A percentile compares a stretch with the other conserved stretches of the same genome.
phyloP scores from a whole-genome alignment of 2,329 filamentous ascomycete species.

The Capronia americana region DNA sequence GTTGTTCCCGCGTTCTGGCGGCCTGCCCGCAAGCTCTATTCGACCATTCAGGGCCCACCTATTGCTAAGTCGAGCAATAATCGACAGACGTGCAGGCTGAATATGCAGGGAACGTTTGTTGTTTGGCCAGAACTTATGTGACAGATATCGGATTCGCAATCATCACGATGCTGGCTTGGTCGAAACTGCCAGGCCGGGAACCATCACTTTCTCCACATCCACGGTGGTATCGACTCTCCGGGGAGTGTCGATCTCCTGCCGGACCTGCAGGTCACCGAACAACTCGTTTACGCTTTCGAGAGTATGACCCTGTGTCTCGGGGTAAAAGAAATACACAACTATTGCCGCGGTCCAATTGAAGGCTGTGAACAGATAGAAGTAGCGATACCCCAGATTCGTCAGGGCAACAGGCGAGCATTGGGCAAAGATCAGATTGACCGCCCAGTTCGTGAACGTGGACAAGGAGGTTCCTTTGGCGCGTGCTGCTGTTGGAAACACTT shows the following conservation, averaged over 20 bases:
- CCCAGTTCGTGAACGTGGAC: conserved; percentile 56
- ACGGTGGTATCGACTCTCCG: neutral
- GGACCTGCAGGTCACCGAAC: conserved; percentile 35
- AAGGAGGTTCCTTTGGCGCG: conserved; percentile 52
- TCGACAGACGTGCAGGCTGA: neutral
- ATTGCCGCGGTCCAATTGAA: conserved; percentile 55
- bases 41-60: neutral
- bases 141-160: neutral
- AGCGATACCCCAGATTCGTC: conserved; percentile 53
- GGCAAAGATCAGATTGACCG: conserved; percentile 55
- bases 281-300: conserved; percentile 46
- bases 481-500: conserved; percentile 55
- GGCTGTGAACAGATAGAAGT: conserved; percentile 58
- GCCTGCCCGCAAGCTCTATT: too few relatives aligned
- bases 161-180: neutral
- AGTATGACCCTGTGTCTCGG: conserved; percentile 44
- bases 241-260: neutral
- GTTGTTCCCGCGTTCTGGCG: neutral
- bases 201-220: conserved; percentile 1
- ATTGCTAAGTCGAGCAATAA: neutral
- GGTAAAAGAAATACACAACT: conserved; percentile 46
- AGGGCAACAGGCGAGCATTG: conserved; percentile 58
- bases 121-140: neutral
- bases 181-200: neutral
- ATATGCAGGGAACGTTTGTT: neutral